Evolutionary conservation across 1,284 basidiomycete genomes (phyloP).

Genomic region (Puccinia polysora): DNA sequence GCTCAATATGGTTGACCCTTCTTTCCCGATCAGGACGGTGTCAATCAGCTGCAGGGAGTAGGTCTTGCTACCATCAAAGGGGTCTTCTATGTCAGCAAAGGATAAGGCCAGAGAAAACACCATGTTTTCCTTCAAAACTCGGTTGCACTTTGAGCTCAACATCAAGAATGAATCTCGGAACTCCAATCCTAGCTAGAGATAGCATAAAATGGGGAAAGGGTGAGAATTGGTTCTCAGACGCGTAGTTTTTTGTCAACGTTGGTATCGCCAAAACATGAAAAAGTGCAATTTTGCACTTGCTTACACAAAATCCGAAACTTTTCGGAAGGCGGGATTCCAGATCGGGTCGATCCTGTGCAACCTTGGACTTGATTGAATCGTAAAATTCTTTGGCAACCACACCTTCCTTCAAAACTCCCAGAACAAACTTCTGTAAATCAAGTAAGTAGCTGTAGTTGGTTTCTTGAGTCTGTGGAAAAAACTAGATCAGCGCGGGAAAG

Average conservation of each 20-base stretch:
- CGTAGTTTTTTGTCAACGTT: neutral
- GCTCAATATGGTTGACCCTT: conserved; percentile 69
- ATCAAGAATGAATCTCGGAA: conserved; percentile 85
- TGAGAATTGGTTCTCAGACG: neutral
- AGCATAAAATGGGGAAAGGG: neutral
- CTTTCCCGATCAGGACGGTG: conserved; percentile 72
- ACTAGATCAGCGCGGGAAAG: neutral
- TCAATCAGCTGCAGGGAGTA: conserved; percentile 87
- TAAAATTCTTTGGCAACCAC: conserved; percentile 73
- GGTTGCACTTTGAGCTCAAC: conserved; percentile 72
- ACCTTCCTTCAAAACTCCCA: conserved; percentile 76
- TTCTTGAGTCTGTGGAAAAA: conserved; percentile 65
- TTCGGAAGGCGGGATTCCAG: conserved; percentile 81
- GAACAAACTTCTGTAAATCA: conserved; percentile 70
- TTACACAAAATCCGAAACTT: conserved; percentile 81
- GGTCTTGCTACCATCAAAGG: conserved; percentile 64
- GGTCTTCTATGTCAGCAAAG: conserved; percentile 73
- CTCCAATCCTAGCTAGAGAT: conserved; percentile 59
- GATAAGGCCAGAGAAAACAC: conserved; percentile 77
- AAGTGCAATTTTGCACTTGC: conserved; percentile 44
- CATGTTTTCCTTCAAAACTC: conserved; percentile 73
- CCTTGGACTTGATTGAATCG: conserved; percentile 66
- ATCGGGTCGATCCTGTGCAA: conserved; percentile 72
- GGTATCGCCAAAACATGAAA: no score
- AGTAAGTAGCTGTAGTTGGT: conserved; percentile 73